Percentiles rank a stretch among this genome's conserved stretches.
phyloP scores from a whole-genome alignment of 1,284 basidiomycete species.

The Fomitiporia mediterranea region DNA sequence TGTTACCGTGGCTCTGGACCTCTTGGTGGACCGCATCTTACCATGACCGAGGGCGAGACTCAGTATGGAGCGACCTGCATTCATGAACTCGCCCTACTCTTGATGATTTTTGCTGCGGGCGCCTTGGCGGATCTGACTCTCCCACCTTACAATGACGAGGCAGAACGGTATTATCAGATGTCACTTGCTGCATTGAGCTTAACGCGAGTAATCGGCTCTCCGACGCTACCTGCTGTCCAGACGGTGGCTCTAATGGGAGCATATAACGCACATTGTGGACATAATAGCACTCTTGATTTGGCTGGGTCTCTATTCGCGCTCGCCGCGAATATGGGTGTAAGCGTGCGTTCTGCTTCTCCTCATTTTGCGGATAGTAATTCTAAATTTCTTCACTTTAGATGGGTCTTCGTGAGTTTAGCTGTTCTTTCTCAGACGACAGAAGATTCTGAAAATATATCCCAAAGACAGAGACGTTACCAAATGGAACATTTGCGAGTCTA shows the following conservation, averaged over 20 bases:
- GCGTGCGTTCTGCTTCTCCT: conserved; percentile 22
- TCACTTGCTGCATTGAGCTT: conserved; percentile 33
- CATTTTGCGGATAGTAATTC: too few species aligned
- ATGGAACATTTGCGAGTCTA: conserved; percentile 36
- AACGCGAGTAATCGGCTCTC: conserved; percentile 33
- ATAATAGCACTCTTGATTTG: conserved; percentile 26
- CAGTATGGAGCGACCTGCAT: conserved; percentile 8
- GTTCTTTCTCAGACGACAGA: neutral
- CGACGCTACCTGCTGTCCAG: conserved; percentile 33
- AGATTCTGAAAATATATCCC: neutral
- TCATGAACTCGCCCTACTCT: conserved; percentile 25
- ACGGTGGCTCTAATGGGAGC: conserved; percentile 28
- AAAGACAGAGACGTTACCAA: conserved; percentile 41
- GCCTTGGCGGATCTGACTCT: conserved; percentile 23
- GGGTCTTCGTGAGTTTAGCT: conserved; percentile 27
- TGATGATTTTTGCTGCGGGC: conserved; percentile 25
- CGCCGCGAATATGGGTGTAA: conserved; percentile 26
- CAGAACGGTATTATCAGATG: conserved; percentile 28
- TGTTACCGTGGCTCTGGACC: conserved; percentile 4
- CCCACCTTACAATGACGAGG: conserved; percentile 23
- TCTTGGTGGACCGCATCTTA: neutral
- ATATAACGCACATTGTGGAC: conserved; percentile 27
- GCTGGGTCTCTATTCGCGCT: conserved; percentile 28
- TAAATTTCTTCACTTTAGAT: conserved; percentile 25
- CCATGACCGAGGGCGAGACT: neutral